Conservation (phyloP, 495 filamentous ascomycete species). For the Mycothermus thermophilus region DNA sequence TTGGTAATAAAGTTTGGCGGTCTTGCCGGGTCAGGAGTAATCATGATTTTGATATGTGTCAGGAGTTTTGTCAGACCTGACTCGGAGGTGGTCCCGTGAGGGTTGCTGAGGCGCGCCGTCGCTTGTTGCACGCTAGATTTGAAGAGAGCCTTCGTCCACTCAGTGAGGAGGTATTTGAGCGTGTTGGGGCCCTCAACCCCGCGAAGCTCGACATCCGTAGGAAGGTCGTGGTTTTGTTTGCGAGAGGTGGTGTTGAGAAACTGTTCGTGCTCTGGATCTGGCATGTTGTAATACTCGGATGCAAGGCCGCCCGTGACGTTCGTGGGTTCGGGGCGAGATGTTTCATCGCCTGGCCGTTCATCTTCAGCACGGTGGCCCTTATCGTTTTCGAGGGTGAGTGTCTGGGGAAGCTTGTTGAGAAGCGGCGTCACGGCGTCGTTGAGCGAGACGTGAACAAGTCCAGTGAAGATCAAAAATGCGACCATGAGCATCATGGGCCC, state of each 20-base stretch:
- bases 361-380: conserved; percentile 30
- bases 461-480: conserved; percentile 54
- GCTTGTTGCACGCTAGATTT: conserved; percentile 5
- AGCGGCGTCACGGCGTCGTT: conserved; percentile 62
- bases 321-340: conserved; percentile 5
- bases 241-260: conserved; percentile 20
- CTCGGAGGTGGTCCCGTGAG: conserved; percentile 7
- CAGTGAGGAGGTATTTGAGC: conserved; percentile 10
- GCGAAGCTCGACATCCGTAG: conserved; percentile 18
- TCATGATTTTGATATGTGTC: conserved; percentile 10
- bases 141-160: conserved; percentile 10
- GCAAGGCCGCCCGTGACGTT: conserved; percentile 11
- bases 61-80: conserved; percentile 14
- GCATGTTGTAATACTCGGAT: conserved; percentile 29
- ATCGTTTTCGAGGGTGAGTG: conserved; percentile 37
- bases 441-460: conserved; percentile 68
- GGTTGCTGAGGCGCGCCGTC: no score
- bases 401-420: conserved; percentile 53
- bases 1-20: conserved; percentile 33
- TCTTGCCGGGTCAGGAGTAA: conserved; percentile 11
- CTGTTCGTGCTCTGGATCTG: conserved; percentile 23
- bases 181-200: conserved; percentile 23
- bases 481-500: conserved; percentile 66
- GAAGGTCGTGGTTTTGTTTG: conserved; percentile 12
- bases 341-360: conserved; percentile 15